These are phyloP conservation scores for Inonotus hispidus DNA, from an alignment of 1,284 basidiomycete species.

Conservation along the genomic window DNA sequence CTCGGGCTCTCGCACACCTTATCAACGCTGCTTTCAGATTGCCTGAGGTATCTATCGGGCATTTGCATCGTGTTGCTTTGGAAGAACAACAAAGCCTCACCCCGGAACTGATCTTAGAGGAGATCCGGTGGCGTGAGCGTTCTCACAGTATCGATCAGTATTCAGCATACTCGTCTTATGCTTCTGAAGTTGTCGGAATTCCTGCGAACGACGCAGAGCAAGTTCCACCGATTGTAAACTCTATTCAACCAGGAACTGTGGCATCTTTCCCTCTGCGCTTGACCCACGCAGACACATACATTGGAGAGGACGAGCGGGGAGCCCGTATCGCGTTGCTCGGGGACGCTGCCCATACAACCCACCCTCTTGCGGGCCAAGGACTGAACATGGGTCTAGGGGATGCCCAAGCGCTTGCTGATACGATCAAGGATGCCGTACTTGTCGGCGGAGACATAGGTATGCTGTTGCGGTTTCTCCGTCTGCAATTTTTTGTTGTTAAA, in stretches of 20 bases:
- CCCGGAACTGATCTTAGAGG: slow-evolving; percentile 42
- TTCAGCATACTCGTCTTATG: slow-evolving; percentile 48
- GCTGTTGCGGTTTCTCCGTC: slow-evolving; percentile 1
- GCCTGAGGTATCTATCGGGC: slow-evolving; percentile 69
- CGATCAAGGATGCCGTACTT: slow-evolving; percentile 51
- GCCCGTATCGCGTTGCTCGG: slow-evolving; percentile 85
- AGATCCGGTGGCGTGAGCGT: slow-evolving; percentile 64
- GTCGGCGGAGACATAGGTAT: slow-evolving; percentile 78
- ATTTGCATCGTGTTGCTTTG: slow-evolving; percentile 61
- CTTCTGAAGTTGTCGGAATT: slow-evolving; percentile 37
- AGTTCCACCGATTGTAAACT: slow-evolving; percentile 72
- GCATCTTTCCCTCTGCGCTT: slow-evolving; percentile 91
- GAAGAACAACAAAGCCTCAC: slow-evolving; percentile 47
- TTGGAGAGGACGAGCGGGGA: slow-evolving; percentile 57
- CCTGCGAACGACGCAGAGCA: slow-evolving; percentile 57
- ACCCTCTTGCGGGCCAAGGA: slow-evolving; percentile 97
- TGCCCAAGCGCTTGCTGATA: slow-evolving; percentile 62
- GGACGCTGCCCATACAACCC: slow-evolving; percentile 93
- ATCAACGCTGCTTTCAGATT: slow-evolving; percentile 92
- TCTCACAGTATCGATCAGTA: slow-evolving; percentile 57
- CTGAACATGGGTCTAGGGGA: slow-evolving; percentile 92
- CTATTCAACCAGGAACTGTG: slow-evolving; percentile 70
- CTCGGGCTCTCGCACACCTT: slow-evolving; percentile 64
- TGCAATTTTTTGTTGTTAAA: background rate
- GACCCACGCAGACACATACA: slow-evolving; percentile 84